Base-by-base conservation (phyloP, 176 grass and related monocot genomes). In the Paspalum vaginatum region DNA sequence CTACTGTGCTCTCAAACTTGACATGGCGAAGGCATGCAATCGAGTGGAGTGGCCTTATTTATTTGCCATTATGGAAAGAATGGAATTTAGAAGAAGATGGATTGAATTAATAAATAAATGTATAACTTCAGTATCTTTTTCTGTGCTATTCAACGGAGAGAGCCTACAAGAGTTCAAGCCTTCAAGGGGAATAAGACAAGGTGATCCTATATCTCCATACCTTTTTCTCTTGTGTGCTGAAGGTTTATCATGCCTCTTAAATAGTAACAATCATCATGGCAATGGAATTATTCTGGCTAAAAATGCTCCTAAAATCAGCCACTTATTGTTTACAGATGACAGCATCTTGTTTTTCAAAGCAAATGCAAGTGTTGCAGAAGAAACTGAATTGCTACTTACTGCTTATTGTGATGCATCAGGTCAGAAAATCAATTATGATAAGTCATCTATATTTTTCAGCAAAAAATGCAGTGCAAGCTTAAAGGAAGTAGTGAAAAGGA, bases 31-130 rank as follows among this genome's bases (percentile, higher is more conserved):
- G 46, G 46, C 46, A 0, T 48, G 4, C 13, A 6, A 48, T 3
- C 46, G 46, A 0, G 46, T 48, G 10, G 46, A 48, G 1, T 48
- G 46, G 46, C 0, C 10, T 0, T 48, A 48, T 13, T 3, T 48
- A 3, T 2, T 0, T 13, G 11, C 11, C 1, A 48, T 48, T 0
- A 48, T 48, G 46, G 1, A 0, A 0, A 48, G 2, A 12, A 9
- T 13, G 1, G 11, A 12, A 12, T 48, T 48, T 4, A 48, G 4
- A 0, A 48, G 3, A 3, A 48, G 2, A 12, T 48, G 46, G 46
- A 13, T 48, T 12, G 11, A 48, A 0, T 2, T 13, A 13, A 9
- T 57, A 0, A 57, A 9, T 18, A 57, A 10, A 10, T 57, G 20
- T 22, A 20, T 57, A 10, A 22, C 20, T 21, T 0, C 54, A 10